phyloP scores from a whole-genome alignment of 179 eudicot genomes.

The Monotropa hypopitys region DNA sequence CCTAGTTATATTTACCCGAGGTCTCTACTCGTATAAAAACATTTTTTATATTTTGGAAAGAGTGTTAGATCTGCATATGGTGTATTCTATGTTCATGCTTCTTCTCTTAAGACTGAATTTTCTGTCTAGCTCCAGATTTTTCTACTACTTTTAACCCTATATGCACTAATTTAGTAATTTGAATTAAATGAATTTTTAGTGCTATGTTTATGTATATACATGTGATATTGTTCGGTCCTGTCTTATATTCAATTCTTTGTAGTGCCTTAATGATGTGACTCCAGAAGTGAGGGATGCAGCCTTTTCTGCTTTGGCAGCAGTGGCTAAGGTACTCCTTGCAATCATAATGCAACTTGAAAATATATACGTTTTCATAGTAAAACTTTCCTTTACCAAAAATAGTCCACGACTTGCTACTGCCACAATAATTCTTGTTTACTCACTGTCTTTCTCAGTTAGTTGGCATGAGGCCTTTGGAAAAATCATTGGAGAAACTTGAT shows the following conservation, averaged over 20 bases:
- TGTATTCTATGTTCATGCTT: neutral
- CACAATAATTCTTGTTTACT: neutral
- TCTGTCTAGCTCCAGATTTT: neutral
- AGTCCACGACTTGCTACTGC: neutral
- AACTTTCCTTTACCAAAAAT: neutral
- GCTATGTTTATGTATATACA: neutral
- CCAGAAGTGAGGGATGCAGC: slow-evolving; percentile 99
- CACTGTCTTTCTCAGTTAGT: slow-evolving; percentile 38
- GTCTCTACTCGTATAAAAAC: neutral
- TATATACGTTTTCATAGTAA: neutral
- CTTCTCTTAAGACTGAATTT: neutral
- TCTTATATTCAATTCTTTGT: neutral
- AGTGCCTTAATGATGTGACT: slow-evolving; percentile 98
- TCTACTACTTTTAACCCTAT: neutral
- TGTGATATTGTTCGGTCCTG: neutral
- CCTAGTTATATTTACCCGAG: neutral
- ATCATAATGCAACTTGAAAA: neutral
- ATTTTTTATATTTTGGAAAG: neutral
- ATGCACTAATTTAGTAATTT: neutral
- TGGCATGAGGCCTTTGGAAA: slow-evolving; percentile 97
- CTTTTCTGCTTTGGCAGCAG: slow-evolving; percentile 84
- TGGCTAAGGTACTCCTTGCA: slow-evolving; percentile 58
- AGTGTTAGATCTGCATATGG: neutral
- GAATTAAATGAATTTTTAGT: neutral
- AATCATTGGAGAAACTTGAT: slow-evolving; percentile 90